Evolutionary conservation across 176 grass and related monocot species (phyloP).

Genomic region (Oropetium thomaeum): DNA sequence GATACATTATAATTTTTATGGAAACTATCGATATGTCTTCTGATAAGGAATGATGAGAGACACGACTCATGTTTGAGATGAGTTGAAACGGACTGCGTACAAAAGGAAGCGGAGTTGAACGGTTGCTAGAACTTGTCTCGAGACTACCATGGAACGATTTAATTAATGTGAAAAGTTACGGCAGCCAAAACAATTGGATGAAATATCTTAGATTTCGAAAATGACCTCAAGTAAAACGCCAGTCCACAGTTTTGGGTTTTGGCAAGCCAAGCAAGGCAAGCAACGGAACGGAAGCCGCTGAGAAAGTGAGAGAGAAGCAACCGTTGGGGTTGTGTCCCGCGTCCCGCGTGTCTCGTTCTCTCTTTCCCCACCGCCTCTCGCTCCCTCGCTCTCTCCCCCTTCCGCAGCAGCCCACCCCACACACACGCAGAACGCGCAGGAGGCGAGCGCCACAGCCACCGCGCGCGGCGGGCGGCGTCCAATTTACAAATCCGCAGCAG

Average conservation of each 20-base stretch:
- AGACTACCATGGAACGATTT: no score
- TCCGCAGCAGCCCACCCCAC: no score
- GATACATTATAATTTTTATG: no score
- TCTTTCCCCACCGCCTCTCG: neutral
- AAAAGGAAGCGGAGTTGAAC: no score
- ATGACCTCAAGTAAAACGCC: neutral
- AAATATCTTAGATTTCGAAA: neutral
- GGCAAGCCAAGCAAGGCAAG: neutral
- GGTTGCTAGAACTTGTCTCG: no score
- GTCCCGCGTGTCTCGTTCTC: neutral
- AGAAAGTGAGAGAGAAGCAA: no score
- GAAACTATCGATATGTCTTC: no score
- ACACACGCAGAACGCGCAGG: neutral
- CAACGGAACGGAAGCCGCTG: neutral
- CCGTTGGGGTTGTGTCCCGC: neutral
- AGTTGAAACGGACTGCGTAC: no score
- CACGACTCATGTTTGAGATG: no score
- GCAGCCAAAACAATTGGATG: no score
- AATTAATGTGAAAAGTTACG: no score
- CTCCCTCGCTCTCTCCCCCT: neutral
- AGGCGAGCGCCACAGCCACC: neutral
- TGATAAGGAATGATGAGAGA: no score
- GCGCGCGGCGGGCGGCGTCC: neutral
- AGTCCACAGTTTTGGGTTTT: neutral
- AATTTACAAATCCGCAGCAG: neutral